A percentile compares a stretch with the other conserved stretches of the same genome.
phyloP scores from a whole-genome alignment of 371 early-diverging fungal species.

The Gilbertella persicaria region DNA sequence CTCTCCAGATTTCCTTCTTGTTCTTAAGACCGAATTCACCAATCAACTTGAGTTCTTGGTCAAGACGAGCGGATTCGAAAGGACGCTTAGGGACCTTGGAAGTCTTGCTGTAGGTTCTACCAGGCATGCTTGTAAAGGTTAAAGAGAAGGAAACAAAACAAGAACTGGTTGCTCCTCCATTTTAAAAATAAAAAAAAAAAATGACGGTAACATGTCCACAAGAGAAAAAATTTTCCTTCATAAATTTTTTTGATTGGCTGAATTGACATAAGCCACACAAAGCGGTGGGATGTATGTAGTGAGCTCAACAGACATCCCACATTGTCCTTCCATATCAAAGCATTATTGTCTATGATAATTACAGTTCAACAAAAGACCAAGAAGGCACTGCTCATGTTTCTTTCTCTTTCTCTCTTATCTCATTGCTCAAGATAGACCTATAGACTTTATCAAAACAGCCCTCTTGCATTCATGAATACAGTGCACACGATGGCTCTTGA shows the following conservation, averaged over 20 bases:
- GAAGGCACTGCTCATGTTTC: not conserved
- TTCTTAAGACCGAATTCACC: slow-evolving; percentile 99
- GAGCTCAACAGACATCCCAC: too few relatives aligned
- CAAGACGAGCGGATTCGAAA: slow-evolving; percentile 98
- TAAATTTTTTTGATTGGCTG: not conserved
- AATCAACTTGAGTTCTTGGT: slow-evolving; percentile 98
- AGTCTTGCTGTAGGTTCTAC: slow-evolving; percentile 82
- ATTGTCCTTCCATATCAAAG: too few relatives aligned
- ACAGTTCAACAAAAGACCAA: too few relatives aligned
- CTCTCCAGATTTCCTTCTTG: slow-evolving; percentile 99
- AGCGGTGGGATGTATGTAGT: not conserved
- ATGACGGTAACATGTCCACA: not conserved
- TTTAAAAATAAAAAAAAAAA: not conserved
- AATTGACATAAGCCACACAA: slow-evolving; percentile 14
- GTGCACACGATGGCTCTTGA: too few relatives aligned
- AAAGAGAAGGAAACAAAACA: slow-evolving; percentile 28
- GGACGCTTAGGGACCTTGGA: slow-evolving; percentile 99
- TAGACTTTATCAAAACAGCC: too few relatives aligned
- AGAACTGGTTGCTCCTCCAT: not conserved
- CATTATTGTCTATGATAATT: too few relatives aligned
- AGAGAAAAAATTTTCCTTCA: slow-evolving; percentile 1
- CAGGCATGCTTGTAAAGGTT: slow-evolving; percentile 38
- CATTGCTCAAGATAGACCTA: not conserved
- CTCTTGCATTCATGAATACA: too few relatives aligned
- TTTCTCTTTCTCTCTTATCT: not conserved